Base-by-base conservation (phyloP, 257 asterid species). In the Nicotiana noctiflora region DNA sequence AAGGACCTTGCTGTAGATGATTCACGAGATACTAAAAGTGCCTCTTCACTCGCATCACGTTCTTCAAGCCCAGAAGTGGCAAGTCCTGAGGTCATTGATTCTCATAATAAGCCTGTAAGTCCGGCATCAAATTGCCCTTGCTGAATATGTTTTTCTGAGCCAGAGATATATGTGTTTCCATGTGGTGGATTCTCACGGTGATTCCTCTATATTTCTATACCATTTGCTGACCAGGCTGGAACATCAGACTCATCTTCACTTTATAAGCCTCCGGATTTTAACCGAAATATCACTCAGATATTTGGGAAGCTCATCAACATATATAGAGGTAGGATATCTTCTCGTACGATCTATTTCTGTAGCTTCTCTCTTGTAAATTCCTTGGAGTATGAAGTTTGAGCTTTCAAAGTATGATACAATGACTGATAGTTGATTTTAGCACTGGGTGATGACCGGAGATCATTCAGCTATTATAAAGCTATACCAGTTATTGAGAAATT, bases 381-480 rank as follows among this genome's bases (percentile, higher is more conserved):
- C 25, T 75, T 15, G 27, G 31, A 56, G 56, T n/a, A 51, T 62
- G 27, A 49, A 29, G 61, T 23, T 11, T 83, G 74, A 77, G 67
- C 82, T 63, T 81, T 12, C 79, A 57, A 81, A 61, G 79, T 79
- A 76, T 81, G 80, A 80, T 52, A 31, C 23, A 77, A 7, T 79
- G 61, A 67, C 75, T 83, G 57, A 55, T 81, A 6, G 82, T 83
- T 85, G 32, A 51, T 85, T 84, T 81, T 82, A 95, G 99, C 98
- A 53, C 85, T 93, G 78, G 99, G 99, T 83, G 99, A 95, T 27
- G 97, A 93, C 46, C 88, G 97, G 84, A 89, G 98, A 87, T 95
- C 99, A 76, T 95, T 93, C 85, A 95, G 97, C 92, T 95, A 95
- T 87, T 44, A 88, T 84, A 95, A 93, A 90, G 99, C 98, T 82